Percentiles rank a stretch among this genome's conserved stretches.
Evolutionary conservation across 2,329 filamentous ascomycete species (phyloP).

Genomic region (Cladosporium cucumerinum): DNA sequence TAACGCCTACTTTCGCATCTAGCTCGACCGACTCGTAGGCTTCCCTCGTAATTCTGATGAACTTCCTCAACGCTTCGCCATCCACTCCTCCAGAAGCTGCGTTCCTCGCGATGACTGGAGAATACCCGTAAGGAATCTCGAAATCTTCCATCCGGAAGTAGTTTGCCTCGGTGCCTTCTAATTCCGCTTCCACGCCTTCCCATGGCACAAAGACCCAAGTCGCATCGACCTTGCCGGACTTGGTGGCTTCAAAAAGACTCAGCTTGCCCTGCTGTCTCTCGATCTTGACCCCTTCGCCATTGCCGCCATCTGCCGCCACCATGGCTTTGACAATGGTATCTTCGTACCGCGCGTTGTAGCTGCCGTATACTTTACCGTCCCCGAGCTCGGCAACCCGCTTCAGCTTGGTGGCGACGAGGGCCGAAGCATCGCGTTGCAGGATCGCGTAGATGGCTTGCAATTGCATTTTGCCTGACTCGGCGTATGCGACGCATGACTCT

Average conservation of each 20-base stretch:
- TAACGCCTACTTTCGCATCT: slow-evolving; percentile 13
- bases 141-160: slow-evolving; percentile 28
- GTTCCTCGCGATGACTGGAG: slow-evolving; percentile 32
- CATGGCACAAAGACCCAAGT: slow-evolving; percentile 36
- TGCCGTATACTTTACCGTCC: slow-evolving; percentile 29
- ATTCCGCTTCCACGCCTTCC: slow-evolving; percentile 33
- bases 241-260: slow-evolving; percentile 29
- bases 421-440: slow-evolving; percentile 32
- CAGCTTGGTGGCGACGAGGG: slow-evolving; percentile 29
- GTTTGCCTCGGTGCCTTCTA: slow-evolving; percentile 24
- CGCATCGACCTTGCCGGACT: slow-evolving; percentile 30
- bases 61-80: slow-evolving; percentile 24
- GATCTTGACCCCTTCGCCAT: slow-evolving; percentile 25
- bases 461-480: slow-evolving; percentile 28
- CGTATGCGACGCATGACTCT: slow-evolving; percentile 34
- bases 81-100: slow-evolving; percentile 18
- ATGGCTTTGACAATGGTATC: slow-evolving; percentile 31
- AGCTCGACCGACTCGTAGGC: slow-evolving; percentile 29
- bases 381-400: slow-evolving; percentile 27
- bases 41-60: slow-evolving; percentile 29
- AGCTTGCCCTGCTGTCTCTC: slow-evolving; percentile 29
- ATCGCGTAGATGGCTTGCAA: slow-evolving; percentile 36
- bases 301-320: slow-evolving; percentile 29
- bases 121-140: slow-evolving; percentile 33
- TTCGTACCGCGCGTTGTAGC: slow-evolving; percentile 35